Base-by-base conservation (phyloP, 1,284 basidiomycete genomes). In the Puccinia hordei region DNA sequence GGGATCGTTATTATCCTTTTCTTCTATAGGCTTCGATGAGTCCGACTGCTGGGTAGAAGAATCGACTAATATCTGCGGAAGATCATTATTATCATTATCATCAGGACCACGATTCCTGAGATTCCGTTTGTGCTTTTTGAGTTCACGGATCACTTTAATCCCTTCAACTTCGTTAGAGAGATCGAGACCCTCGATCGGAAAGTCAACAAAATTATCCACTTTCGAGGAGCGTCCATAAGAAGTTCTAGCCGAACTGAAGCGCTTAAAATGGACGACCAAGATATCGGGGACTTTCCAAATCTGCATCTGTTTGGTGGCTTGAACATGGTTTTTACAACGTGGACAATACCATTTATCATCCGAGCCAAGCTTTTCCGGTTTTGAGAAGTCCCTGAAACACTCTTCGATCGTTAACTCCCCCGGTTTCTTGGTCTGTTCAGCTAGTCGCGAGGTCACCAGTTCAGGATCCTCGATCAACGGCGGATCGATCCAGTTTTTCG, bases 271-370 rank as follows among this genome's bases (percentile, higher is more conserved):
- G 38, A 99, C 95, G 75, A 98, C 97, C 5, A 99, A 89, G 68
- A 99, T 90, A 86, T 99, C 97, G 0, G 97, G 97, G 9, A 91
- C 92, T 86, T 94, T 98, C 94, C 98, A 99, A 22, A 99, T 89
- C 85, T 98, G 95, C 83, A 99, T 94, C 85, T 94, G 95, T 88
- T 99, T 99, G 53, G 93, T 97, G 49, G 97, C 97, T 84, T 98
- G 94, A 84, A 96, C 94, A 86, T 98, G 95, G 85, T 98, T 95
- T 89, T 98, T 98, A 89, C 97, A 99, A 83, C 85, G 82, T 8
- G 95, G 94, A 85, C 97, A 99, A 86, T 98, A 99, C 97, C 97
- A 99, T 80, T 93, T 87, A 85, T 99, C 97, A 83, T 98, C 94
- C 85, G 96, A 93, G 68, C 95, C 94, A 30, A 99, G 89, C 83